Base-by-base conservation (phyloP, 2,329 filamentous ascomycete species). In the Graphium sp. region DNA sequence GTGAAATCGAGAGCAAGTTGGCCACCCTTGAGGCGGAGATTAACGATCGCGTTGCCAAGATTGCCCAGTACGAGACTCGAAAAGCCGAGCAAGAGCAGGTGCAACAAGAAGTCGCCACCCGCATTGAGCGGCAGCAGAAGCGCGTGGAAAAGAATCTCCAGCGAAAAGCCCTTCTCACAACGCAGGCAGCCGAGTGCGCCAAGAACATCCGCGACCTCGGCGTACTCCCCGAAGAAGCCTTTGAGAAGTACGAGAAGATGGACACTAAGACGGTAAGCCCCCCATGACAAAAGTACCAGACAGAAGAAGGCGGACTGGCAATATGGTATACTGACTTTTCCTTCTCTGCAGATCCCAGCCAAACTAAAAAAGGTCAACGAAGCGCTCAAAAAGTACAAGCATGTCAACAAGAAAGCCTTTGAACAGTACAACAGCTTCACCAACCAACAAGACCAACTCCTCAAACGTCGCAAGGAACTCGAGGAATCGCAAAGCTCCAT, bases 351-450 rank as follows among this genome's bases (percentile, higher is more conserved):
- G 62, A 69, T 71, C 34, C 58, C 60, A n/a, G 58, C 57, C 22
- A 74, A 76, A 32, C 69, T 95, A 15, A 84, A 89, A 55, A 91
- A 85, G 45, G 83, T 87, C 44, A 91, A 92, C 37, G 82, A 93
- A 41, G 74, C 80, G 0, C 62, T 95, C 31, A 95, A 95, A 57
- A 93, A 94, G 49, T 95, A 89, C 56, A 83, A 84, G 31, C 83
- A 94, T 44, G 85, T 98, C 56, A 98, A 98, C 67, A 98, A 95
- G 58, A 95, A 98, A 56, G 89, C 89, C 0, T 93, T 95, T 47
- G 91, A 98, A 53, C 89, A 98, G 50, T 98, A 95, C 59, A 91
- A 87, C 56, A 92, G 76, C 55, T 98, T 95, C 49, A 94, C 87
- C 6, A 79, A 75, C 28, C 83, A 94, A 52, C 78, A 91, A 32